Conservation (phyloP, 345 rosid species). For the Crucihimalaya himalaica region DNA sequence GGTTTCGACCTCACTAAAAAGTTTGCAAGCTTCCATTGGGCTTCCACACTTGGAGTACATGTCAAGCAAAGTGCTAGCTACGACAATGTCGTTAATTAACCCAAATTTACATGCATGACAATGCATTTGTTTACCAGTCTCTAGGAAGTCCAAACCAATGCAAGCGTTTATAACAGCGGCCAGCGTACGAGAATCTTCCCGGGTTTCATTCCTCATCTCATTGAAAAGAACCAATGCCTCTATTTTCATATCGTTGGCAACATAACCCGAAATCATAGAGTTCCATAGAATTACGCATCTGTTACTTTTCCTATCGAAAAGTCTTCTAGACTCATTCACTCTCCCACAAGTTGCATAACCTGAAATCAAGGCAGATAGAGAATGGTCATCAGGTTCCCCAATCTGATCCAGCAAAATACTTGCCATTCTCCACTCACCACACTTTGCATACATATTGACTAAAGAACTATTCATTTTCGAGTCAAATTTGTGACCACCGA, state of each 20-base stretch:
- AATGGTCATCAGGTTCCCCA: conserved; percentile 63
- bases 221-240: conserved; percentile 59
- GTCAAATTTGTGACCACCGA: conserved; percentile 50
- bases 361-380: conserved; percentile 78
- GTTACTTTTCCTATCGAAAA: conserved; percentile 48
- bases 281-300: conserved; percentile 66
- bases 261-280: conserved; percentile 75
- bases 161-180: conserved; percentile 60
- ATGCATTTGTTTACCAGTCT: conserved; percentile 69
- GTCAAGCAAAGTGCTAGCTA: conserved; percentile 68
- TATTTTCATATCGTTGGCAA: conserved; percentile 53
- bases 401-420: conserved; percentile 45
- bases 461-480: conserved; percentile 61
- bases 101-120: conserved; percentile 62
- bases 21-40: conserved; percentile 63
- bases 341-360: conserved; percentile 66
- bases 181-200: conserved; percentile 56
- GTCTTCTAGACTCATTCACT: conserved; percentile 55
- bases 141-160: conserved; percentile 39
- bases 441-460: conserved; percentile 68
- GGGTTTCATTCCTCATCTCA: conserved; percentile 56
- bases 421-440: conserved; percentile 67
- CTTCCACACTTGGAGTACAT: conserved; percentile 71
- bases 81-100: conserved; percentile 49
- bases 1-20: conserved; percentile 58